Base-by-base conservation (phyloP, 495 filamentous ascomycete genomes). In the Melanomma pulvis-pyrius region DNA sequence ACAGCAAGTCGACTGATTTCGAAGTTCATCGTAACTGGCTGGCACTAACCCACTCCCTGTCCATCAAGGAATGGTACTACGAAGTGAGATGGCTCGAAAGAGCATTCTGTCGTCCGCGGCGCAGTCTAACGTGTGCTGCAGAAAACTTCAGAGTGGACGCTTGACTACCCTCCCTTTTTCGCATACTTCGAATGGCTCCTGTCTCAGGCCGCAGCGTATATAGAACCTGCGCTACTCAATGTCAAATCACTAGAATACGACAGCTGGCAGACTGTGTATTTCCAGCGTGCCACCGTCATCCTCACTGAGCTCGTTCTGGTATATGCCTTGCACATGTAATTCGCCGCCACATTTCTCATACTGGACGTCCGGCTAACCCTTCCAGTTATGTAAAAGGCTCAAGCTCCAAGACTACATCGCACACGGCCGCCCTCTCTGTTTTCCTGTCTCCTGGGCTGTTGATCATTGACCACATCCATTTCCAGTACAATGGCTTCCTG, bases 21-120 rank as follows among this genome's bases (percentile, higher is more conserved):
- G 94, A 98, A 75, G 94, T 97, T 57, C 94, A 98, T 77, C 88
- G 94, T 58, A 98, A 97, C 79, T 98, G 94, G 94, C 84, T 98
- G 29, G 93, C 94, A 59, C 90, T 97, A 59, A 96, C 94, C 1
- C 83, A 96, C 78, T 96, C 90, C 26, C 81, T 96, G 32, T 92
- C 94, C 0, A 80, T 92, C 36, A 84, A 90, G 79, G 83, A 94
- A 73, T 98, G 93, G 93, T 97, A 97, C 80, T 94, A 87, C 71
- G 94, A 98, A 79, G 86, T 89, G 79, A 61, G 73, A 49, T 24
- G 15, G 12, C 54, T 2, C 44, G 3, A n/a, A 6, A 5, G 25
- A 49, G 19, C 17, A 1, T 13, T 26, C 15, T 22, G 47, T 24
- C 15, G 36, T 53, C 21, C 19, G 15, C 17, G 21, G 32, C 7